These are phyloP conservation scores for Fusarium agapanthi DNA, from an alignment of 2,329 filamentous ascomycete species.

Conservation along the genomic window DNA sequence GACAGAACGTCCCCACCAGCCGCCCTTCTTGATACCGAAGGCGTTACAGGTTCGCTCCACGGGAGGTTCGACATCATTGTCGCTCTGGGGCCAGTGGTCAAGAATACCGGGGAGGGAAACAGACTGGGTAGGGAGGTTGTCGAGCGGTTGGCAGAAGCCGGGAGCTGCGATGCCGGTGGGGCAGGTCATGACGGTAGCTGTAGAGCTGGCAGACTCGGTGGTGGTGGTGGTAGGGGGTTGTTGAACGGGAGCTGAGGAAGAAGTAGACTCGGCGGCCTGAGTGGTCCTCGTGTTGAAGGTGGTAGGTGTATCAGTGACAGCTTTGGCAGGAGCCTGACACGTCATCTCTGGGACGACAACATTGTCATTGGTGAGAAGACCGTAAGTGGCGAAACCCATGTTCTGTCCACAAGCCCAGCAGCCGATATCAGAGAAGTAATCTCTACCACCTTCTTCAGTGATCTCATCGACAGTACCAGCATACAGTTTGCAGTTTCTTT, in stretches of 20 bases:
- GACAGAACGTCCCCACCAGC: not conserved
- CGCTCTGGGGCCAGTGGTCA: not conserved
- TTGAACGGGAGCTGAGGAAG: not conserved
- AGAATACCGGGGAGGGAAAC: not conserved
- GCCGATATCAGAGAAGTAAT: constrained; percentile 2
- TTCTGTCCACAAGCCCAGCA: constrained; percentile 13
- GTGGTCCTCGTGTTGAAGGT: not conserved
- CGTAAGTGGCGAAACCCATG: constrained; percentile 2
- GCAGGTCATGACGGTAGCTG: not conserved
- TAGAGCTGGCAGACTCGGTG: not conserved
- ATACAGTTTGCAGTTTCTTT: not conserved
- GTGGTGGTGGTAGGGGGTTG: not conserved
- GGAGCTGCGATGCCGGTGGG: not conserved
- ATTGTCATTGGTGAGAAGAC: not conserved
- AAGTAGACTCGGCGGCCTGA: not conserved
- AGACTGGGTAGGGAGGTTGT: not conserved
- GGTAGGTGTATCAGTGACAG: not conserved
- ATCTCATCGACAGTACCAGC: not conserved
- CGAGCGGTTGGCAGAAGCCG: not conserved
- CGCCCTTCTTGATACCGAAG: not conserved
- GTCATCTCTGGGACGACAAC: not conserved
- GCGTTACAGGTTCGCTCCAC: constrained; percentile 2
- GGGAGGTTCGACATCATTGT: not conserved
- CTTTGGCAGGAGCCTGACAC: not conserved
- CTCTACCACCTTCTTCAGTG: not conserved